These are phyloP conservation scores for Helichrysum umbraculigerum DNA, from an alignment of 129 eudicot species.

Conservation along the genomic window DNA sequence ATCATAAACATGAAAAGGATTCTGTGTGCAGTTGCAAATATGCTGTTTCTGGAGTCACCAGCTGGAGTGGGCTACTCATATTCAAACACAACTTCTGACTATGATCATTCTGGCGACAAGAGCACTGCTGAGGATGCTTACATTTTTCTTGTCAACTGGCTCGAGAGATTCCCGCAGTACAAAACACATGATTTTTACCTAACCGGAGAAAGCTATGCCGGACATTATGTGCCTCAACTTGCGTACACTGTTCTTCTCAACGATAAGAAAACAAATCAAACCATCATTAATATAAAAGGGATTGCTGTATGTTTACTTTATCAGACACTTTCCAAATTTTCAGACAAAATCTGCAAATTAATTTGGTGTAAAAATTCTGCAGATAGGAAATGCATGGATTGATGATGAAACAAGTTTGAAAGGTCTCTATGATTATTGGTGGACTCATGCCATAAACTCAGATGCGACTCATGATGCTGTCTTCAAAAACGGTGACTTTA, in stretches of 20 bases:
- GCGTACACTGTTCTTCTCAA: constrained; percentile 35
- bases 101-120: constrained; percentile 15
- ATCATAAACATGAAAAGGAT: not conserved
- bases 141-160: not conserved
- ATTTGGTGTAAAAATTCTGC: not conserved
- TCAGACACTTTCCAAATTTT: not conserved
- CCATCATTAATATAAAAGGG: constrained; percentile 48
- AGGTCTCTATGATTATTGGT: constrained; percentile 41
- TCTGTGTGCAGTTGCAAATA: constrained; percentile 47
- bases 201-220: constrained; percentile 51
- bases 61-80: constrained; percentile 61
- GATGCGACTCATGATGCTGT: constrained; percentile 41
- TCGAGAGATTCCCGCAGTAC: constrained; percentile 1
- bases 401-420: constrained; percentile 32
- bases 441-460: constrained; percentile 51
- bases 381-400: constrained; percentile 56
- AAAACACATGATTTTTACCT: constrained; percentile 39
- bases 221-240: constrained; percentile 52
- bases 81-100: constrained; percentile 45
- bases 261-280: constrained; percentile 42
- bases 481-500: constrained; percentile 33
- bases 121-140: not conserved
- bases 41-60: constrained; percentile 55
- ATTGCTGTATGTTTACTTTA: constrained; percentile 41
- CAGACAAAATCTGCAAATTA: not conserved